Evolutionary conservation across 345 rosid genomes (phyloP).

Genomic region (Citrus glauca): DNA sequence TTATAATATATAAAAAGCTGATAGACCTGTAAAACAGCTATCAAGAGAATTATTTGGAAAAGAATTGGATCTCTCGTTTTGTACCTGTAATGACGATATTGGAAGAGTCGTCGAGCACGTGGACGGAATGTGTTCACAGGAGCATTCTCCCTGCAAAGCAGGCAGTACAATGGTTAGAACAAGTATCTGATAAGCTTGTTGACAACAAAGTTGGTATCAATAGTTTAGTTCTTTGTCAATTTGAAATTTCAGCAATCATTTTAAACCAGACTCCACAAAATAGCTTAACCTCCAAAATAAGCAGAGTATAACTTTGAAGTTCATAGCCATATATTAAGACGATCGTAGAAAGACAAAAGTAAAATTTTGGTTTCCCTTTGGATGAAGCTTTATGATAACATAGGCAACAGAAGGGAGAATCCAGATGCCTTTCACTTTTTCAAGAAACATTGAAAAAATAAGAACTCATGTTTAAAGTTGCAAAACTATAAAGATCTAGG

Average conservation of each 20-base stretch:
- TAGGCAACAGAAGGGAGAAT: neutral
- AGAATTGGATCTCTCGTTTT: conserved; percentile 11
- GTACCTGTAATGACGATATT: conserved; percentile 96
- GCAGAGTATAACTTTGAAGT: neutral
- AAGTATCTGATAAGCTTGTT: neutral
- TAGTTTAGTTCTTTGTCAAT: neutral
- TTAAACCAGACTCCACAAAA: neutral
- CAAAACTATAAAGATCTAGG: neutral
- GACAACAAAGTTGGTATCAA: neutral
- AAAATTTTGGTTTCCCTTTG: neutral
- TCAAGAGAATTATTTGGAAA: neutral
- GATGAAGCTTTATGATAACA: neutral
- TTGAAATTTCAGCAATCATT: neutral
- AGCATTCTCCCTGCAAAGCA: conserved; percentile 81
- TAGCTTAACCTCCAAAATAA: neutral
- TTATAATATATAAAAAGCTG: neutral
- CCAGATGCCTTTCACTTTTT: neutral
- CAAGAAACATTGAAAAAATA: no score
- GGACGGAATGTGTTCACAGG: conserved; percentile 88
- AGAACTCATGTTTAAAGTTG: no score
- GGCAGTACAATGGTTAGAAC: conserved; percentile 14
- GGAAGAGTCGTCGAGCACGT: conserved; percentile 90
- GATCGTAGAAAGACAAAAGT: neutral
- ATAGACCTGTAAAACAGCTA: neutral
- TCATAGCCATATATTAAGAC: neutral